A percentile compares a stretch with the other conserved stretches of the same genome.
Evolutionary conservation across 2,329 filamentous ascomycete species (phyloP).

Genomic region (Aquanectria penicillioides): DNA sequence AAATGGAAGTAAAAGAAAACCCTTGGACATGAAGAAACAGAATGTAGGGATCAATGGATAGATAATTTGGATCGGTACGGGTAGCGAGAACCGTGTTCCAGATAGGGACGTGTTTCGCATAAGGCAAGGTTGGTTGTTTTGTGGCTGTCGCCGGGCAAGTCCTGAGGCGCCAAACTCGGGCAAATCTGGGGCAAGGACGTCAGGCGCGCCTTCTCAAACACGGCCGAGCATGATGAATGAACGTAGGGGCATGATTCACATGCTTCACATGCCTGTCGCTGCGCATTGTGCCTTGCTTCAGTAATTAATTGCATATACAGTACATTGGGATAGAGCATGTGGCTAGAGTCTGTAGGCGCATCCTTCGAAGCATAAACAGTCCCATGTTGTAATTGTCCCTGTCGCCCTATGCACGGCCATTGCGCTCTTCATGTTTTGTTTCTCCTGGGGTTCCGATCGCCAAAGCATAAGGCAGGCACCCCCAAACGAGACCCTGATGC

Average conservation of each 20-base stretch:
- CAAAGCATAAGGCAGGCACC: no score
- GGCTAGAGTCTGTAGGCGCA: no score
- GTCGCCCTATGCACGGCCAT: no score
- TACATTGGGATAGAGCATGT: no score
- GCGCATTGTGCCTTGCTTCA: slow-evolving; percentile 3
- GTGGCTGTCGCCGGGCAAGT: background rate
- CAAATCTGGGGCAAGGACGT: slow-evolving; percentile 18
- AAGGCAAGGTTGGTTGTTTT: slow-evolving; percentile 3
- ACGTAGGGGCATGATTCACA: slow-evolving; percentile 21
- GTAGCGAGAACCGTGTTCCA: background rate
- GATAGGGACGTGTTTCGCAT: slow-evolving; percentile 11
- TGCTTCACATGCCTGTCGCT: slow-evolving; percentile 1
- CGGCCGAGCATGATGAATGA: slow-evolving; percentile 12
- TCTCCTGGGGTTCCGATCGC: no score
- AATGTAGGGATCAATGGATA: background rate
- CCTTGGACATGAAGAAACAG: background rate
- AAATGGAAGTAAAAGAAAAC: background rate
- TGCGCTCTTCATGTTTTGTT: no score
- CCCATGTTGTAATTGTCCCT: no score
- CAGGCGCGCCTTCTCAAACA: slow-evolving; percentile 17
- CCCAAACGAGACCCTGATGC: no score
- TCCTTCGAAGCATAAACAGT: no score
- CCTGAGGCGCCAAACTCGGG: slow-evolving; percentile 6
- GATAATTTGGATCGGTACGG: background rate
- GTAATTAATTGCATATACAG: slow-evolving; percentile 9